Evolutionary conservation across 129 eudicot genomes (phyloP).

Genomic region (Artemisia annua): DNA sequence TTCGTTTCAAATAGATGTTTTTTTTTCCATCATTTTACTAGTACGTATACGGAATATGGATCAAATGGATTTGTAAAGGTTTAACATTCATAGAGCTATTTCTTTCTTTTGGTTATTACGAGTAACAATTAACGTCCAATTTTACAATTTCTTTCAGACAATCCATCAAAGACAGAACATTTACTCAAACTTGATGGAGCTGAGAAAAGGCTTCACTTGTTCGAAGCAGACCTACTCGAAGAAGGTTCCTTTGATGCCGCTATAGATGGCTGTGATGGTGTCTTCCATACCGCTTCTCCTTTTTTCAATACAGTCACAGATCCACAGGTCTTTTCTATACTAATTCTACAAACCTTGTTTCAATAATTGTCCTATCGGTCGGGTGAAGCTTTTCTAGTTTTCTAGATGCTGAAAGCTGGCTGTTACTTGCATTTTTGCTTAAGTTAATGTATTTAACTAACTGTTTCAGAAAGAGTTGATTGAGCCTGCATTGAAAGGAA

Average conservation of each 20-base stretch:
- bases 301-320: conserved; percentile 27
- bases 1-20: too few relatives aligned
- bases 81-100: too few relatives aligned
- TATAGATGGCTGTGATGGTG: conserved; percentile 62
- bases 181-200: conserved; percentile 70
- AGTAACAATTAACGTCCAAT: too few relatives aligned
- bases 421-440: too few relatives aligned
- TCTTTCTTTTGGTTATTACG: not conserved
- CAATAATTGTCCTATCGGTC: too few relatives aligned
- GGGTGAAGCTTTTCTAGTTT: too few relatives aligned
- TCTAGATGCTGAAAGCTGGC: too few relatives aligned
- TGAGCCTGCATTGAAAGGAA: conserved; percentile 55
- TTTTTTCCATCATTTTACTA: not conserved
- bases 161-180: conserved; percentile 51
- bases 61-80: not conserved
- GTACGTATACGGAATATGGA: too few relatives aligned
- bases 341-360: not conserved
- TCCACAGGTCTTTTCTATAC: conserved; percentile 48
- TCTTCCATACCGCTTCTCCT: conserved; percentile 75
- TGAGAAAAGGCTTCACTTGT: conserved; percentile 64
- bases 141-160: conserved; percentile 25
- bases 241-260: conserved; percentile 68
- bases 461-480: conserved; percentile 43
- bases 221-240: conserved; percentile 57
- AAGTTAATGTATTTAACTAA: not conserved